Percentiles rank a stretch among this genome's conserved stretches.
phyloP scores from a whole-genome alignment of 2,329 filamentous ascomycete species.

The Fusarium scirpi region DNA sequence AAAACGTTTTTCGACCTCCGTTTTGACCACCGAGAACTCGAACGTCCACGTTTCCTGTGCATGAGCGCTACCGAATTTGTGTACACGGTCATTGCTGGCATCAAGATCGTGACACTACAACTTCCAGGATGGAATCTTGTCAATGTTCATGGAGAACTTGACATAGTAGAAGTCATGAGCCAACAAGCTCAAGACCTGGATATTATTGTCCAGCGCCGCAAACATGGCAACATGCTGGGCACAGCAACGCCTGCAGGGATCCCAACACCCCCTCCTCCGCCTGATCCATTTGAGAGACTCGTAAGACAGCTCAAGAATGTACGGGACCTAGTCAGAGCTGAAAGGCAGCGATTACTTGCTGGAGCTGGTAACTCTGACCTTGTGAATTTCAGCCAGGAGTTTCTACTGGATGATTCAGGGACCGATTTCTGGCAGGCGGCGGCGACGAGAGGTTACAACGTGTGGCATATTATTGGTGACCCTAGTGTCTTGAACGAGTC shows the following conservation, averaged over 20 bases:
- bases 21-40: constrained; percentile 49
- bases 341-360: constrained; percentile 46
- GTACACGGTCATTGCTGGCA: constrained; percentile 59
- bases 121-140: constrained; percentile 61
- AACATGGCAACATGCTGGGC: constrained; percentile 41
- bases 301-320: constrained; percentile 49
- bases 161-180: constrained; percentile 44
- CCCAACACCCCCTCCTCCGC: constrained; percentile 24
- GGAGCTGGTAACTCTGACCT: constrained; percentile 37
- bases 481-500: constrained; percentile 40
- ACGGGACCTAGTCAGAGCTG: constrained; percentile 49
- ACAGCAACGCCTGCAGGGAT: constrained; percentile 15
- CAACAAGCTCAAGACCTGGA: constrained; percentile 49
- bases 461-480: constrained; percentile 48
- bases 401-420: constrained; percentile 41
- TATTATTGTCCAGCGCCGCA: constrained; percentile 48
- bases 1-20: constrained; percentile 56
- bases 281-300: constrained; percentile 52
- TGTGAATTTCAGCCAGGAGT: constrained; percentile 39
- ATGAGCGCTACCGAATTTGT: constrained; percentile 61
- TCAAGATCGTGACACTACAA: constrained; percentile 61
- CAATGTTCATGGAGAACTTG: constrained; percentile 53
- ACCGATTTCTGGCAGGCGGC: constrained; percentile 46
- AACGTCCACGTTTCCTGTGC: constrained; percentile 57
- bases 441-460: constrained; percentile 39